Conservation (phyloP, 2,329 filamentous ascomycete species). For the Clonostachys sp. region DNA sequence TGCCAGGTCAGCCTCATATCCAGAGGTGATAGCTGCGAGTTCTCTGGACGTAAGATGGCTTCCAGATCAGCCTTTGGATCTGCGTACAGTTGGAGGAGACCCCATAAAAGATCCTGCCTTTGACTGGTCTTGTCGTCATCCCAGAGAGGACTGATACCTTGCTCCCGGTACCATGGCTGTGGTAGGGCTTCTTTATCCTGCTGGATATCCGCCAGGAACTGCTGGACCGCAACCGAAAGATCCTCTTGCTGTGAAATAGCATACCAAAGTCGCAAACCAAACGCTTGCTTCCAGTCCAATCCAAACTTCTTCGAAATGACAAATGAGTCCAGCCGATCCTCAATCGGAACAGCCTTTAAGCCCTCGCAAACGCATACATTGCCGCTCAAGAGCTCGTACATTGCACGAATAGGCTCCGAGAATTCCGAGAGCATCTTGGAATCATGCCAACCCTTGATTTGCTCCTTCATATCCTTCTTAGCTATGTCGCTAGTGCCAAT, state of each 20-base stretch:
- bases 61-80: constrained; percentile 55
- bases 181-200: constrained; percentile 70
- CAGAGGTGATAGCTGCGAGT: constrained; percentile 69
- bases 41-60: constrained; percentile 69
- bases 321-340: constrained; percentile 79
- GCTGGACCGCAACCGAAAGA: constrained; percentile 66
- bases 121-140: constrained; percentile 51
- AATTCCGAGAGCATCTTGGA: constrained; percentile 86
- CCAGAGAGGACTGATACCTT: constrained; percentile 54
- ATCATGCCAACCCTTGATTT: constrained; percentile 80
- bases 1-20: constrained; percentile 82
- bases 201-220: constrained; percentile 69
- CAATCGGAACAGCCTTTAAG: constrained; percentile 64
- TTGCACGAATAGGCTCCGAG: constrained; percentile 72
- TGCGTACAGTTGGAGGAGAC: constrained; percentile 77
- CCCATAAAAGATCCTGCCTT: constrained; percentile 80
- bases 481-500: constrained; percentile 69
- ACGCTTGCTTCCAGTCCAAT: constrained; percentile 89
- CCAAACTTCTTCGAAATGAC: constrained; percentile 78
- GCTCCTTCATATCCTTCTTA: constrained; percentile 70
- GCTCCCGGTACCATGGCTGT: constrained; percentile 64
- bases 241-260: constrained; percentile 64
- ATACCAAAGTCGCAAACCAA: constrained; percentile 90
- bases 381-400: constrained; percentile 86
- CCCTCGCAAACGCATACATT: constrained; percentile 83